Evolutionary conservation across 2,329 filamentous ascomycete genomes (phyloP), one percentile per base, ranked within the genome.

Genomic region (Aureobasidium zeae): DNA sequence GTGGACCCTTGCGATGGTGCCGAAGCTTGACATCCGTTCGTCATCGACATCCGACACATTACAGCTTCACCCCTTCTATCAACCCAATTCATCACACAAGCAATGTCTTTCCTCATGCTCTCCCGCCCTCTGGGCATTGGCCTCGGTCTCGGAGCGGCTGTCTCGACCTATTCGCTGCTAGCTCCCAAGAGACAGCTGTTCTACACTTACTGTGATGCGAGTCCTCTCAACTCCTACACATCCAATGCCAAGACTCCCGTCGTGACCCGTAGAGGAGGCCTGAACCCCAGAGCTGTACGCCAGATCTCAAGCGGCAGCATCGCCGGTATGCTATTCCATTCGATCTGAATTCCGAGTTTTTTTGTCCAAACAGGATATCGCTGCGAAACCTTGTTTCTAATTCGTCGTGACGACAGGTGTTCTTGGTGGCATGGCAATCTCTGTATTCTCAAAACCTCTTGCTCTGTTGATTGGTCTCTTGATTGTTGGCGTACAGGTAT

Each of bases 401-500:
- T 15, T 38, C 1, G 13, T 38, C n/a, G 3, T 7, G 6, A 2
- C 5, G 11, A 11, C 35, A 81, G 79, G 80, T 13, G 74, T 83
- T 44, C 53, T 73, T n/a, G 63, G 72, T 3, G 82, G 82, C 1
- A 54, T 88, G 22, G 64, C 80, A 0, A 70, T 87, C 19, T 77
- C 78, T 47, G 66, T 81, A 12, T 86, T 88, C 59, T 86, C 81
- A 7, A 77, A 76, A 56, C 76, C 80, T 1, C 64, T 88, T 35
- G 79, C 81, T 1, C 55, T 87, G 12, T 59, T 88, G 15, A 64
- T 83, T 15, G 82, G 83, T 0, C 55, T 85, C 10, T 62, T 78
- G 8, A 72, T 84, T 17, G 66, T 83, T 11, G 68, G 74, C 21
- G 56, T 82, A 12, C 77, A 84, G 65, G 79, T 82, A 65, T 50